Conservation (phyloP, 2,329 filamentous ascomycete species). For the Metarhizium robertsii region DNA sequence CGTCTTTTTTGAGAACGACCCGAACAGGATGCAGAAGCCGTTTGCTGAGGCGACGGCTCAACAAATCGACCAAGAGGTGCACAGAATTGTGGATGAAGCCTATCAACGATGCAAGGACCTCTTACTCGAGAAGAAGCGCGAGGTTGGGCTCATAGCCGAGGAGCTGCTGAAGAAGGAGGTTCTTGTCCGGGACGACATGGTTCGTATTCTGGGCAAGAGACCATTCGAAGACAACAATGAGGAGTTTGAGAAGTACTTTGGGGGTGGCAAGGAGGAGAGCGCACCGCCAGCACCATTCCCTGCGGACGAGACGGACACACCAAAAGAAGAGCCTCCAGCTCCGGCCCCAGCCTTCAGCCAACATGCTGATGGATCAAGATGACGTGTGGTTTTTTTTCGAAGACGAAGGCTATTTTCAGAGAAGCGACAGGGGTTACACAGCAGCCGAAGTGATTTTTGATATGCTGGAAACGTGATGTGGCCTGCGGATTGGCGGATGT, state of each 20-base stretch:
- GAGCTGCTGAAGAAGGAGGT: constrained; percentile 90
- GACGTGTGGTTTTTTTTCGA: constrained; percentile 6
- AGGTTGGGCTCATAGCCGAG: constrained; percentile 84
- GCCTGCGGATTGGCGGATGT: constrained; percentile 1
- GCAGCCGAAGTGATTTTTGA: neutral
- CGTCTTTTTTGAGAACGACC: constrained; percentile 78
- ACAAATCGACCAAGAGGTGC: constrained; percentile 85
- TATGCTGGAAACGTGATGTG: constrained; percentile 1
- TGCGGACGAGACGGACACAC: constrained; percentile 29
- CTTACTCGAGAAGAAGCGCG: constrained; percentile 73
- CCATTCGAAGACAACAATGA: constrained; percentile 78
- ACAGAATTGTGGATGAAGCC: constrained; percentile 82
- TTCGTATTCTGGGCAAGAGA: constrained; percentile 74
- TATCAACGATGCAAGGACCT: constrained; percentile 85
- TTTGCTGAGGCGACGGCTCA: constrained; percentile 92
- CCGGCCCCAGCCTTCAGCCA: constrained; percentile 30
- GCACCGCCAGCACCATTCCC: constrained; percentile 46
- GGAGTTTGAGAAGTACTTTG: constrained; percentile 94
- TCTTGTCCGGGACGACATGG: constrained; percentile 82
- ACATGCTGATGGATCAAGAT: constrained; percentile 6
- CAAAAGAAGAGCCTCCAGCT: constrained; percentile 24
- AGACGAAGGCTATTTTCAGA: neutral
- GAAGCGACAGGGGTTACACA: neutral
- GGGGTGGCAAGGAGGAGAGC: constrained; percentile 46
- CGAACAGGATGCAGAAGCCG: constrained; percentile 80